Evolutionary conservation across 2,329 filamentous ascomycete genomes (phyloP).

Genomic region (Nigrograna mackinnonii): DNA sequence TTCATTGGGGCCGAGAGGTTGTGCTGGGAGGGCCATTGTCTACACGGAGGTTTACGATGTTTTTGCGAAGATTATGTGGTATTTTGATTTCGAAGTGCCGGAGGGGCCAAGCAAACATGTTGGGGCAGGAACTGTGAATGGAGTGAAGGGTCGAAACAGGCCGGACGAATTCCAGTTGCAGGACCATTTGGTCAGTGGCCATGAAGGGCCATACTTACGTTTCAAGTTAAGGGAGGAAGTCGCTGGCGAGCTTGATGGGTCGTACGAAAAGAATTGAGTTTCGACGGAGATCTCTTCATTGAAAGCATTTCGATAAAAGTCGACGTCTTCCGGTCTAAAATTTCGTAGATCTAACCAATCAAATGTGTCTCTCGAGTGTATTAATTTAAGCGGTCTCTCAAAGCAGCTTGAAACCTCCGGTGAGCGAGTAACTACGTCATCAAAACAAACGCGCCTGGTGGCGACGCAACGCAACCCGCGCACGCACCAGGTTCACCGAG

Average conservation of each 20-base stretch:
- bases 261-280: too few species aligned
- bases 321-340: too few species aligned
- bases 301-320: too few species aligned
- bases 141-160: conserved; percentile 3
- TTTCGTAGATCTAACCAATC: too few species aligned
- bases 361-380: too few species aligned
- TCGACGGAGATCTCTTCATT: too few species aligned
- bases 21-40: conserved; percentile 2
- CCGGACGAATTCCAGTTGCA: conserved; percentile 64
- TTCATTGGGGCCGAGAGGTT: conserved; percentile 1
- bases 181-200: conserved; percentile 69
- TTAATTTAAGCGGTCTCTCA: too few species aligned
- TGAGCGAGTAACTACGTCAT: too few species aligned
- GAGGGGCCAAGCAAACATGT: conserved; percentile 6
- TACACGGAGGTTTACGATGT: conserved; percentile 2
- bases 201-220: conserved; percentile 3
- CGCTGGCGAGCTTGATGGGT: not conserved
- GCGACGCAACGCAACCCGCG: too few species aligned
- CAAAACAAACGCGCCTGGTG: too few species aligned
- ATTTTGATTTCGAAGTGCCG: conserved; percentile 9
- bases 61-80: conserved; percentile 2
- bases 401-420: too few species aligned
- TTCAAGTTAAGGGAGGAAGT: not conserved
- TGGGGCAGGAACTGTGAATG: not conserved
- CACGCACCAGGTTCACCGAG: too few species aligned